Evolutionary conservation across 139 green algal species (phyloP), one percentile per base, ranked within the genome.

Genomic region (Raphidocelis subcapitata): DNA sequence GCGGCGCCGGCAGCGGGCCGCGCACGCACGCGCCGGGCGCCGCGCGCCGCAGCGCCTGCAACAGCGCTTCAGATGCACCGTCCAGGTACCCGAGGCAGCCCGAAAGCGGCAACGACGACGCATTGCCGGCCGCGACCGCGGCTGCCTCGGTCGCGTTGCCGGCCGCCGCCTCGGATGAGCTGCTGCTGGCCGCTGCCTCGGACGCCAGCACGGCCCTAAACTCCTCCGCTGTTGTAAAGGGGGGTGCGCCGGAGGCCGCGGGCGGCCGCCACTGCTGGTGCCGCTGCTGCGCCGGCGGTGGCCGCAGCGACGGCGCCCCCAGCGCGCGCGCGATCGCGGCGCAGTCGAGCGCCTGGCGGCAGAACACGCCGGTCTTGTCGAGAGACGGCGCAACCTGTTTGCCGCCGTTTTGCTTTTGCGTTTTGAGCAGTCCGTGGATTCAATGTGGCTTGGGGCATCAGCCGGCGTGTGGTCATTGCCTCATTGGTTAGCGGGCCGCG

Each of bases 361-460:
- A 75, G 41, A 75, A 75, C 15, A 75, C 29, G 5, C 69, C 69
- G 3, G 56, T 67, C 28, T 75, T 75, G 57, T 75, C 69, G 14
- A 75, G 41, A 1, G 56, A 67, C 5, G 56, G 2, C 12, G 69
- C 51, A 20, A 67, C 46, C 69, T 75, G 57, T 4, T 15, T 37
- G 57, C 12, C 41, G 41, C 8, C 12, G 41, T 49, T 49, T 49
- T 8, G 8, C 12, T 49, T 8, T 49, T 49, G 41, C 8, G 41
- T 49, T 49, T 8, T n/a, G n/a, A n/a, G n/a, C n/a, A n/a, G n/a
- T n/a, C n/a, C n/a, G n/a, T n/a, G n/a, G n/a, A n/a, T n/a, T n/a
- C n/a, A n/a, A n/a, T n/a, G n/a, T n/a, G n/a, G n/a, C n/a, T n/a
- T n/a, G n/a, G n/a, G n/a, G n/a, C n/a, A n/a, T n/a, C n/a, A n/a